Conservation (phyloP, 2,329 filamentous ascomycete genomes). For the Calonectria fujianensis region DNA sequence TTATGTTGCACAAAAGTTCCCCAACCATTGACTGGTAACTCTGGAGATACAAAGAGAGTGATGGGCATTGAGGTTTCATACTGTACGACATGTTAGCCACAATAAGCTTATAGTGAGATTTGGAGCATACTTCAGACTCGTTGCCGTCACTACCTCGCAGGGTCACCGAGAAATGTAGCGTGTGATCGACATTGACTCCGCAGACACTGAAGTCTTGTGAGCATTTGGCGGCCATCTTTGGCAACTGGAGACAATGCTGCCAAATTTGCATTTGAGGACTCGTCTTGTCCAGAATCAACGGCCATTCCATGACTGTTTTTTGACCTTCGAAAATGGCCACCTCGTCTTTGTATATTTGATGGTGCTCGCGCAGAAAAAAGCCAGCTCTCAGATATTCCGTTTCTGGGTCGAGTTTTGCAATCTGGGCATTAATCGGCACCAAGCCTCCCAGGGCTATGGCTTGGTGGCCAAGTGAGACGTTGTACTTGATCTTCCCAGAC, state of each 20-base stretch:
- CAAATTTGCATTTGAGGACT: not conserved
- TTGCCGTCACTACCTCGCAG: not conserved
- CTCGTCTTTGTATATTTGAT: slow-evolving; percentile 2
- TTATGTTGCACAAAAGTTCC: slow-evolving; percentile 11
- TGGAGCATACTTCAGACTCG: slow-evolving; percentile 21
- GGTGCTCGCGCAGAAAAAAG: slow-evolving; percentile 16
- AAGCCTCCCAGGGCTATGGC: slow-evolving; percentile 33
- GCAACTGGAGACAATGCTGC: slow-evolving; percentile 28
- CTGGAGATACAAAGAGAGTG: slow-evolving; percentile 29
- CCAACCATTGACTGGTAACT: slow-evolving; percentile 33
- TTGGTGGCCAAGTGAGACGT: slow-evolving; percentile 3
- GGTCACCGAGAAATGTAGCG: slow-evolving; percentile 18
- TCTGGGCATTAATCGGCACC: slow-evolving; percentile 6
- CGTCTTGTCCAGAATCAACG: not conserved
- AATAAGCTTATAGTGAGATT: rapidly evolving
- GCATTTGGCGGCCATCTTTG: slow-evolving; percentile 20
- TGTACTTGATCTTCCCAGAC: slow-evolving; percentile 7
- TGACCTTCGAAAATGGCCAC: slow-evolving; percentile 4
- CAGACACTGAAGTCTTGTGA: slow-evolving; percentile 28
- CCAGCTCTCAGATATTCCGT: not conserved
- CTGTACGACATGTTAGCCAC: not conserved
- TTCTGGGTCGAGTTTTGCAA: not conserved
- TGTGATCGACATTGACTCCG: slow-evolving; percentile 19
- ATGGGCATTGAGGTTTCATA: slow-evolving; percentile 25
- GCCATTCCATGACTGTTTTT: slow-evolving; percentile 25